These are phyloP conservation scores for Zymoseptoria passerinii DNA, from an alignment of 2,329 filamentous ascomycete genomes.

Conservation along the genomic window DNA sequence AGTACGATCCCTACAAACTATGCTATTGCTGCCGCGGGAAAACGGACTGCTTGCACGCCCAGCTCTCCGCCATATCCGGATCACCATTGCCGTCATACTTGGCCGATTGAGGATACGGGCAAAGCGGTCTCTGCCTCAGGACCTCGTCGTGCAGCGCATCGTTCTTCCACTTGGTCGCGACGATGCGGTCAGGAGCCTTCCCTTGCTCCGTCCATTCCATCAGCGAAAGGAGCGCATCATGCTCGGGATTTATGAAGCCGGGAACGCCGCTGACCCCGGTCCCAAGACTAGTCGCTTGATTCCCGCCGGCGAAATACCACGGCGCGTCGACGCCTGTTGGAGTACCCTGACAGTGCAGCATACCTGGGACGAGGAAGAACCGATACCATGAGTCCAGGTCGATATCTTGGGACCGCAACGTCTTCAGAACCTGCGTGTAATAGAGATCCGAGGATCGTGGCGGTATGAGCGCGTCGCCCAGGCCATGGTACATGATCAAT, in stretches of 20 bases:
- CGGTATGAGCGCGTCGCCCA: slow-evolving; percentile 41
- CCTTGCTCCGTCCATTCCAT: slow-evolving; percentile 35
- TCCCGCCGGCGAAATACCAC: slow-evolving; percentile 39
- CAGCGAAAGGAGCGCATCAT: slow-evolving; percentile 31
- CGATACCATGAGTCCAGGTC: slow-evolving; percentile 35
- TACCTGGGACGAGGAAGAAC: slow-evolving; percentile 39
- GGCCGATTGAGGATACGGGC: slow-evolving; percentile 28
- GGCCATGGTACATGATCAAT: slow-evolving; percentile 36
- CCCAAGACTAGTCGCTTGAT: slow-evolving; percentile 24
- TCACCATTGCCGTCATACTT: slow-evolving; percentile 23
- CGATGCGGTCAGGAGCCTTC: slow-evolving; percentile 29
- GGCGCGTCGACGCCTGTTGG: slow-evolving; percentile 31
- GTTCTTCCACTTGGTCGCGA: slow-evolving; percentile 31
- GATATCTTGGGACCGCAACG: slow-evolving; percentile 29
- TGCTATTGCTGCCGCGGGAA: slow-evolving; percentile 1
- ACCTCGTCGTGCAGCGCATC: slow-evolving; percentile 26
- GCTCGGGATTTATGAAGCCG: slow-evolving; percentile 26
- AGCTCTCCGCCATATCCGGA: slow-evolving; percentile 24
- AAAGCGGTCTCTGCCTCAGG: slow-evolving; percentile 30
- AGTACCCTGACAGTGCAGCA: slow-evolving; percentile 37
- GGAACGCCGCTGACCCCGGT: slow-evolving; percentile 23
- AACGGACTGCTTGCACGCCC: slow-evolving; percentile 20
- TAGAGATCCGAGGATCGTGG: slow-evolving; percentile 45
- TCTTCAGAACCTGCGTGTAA: slow-evolving; percentile 39
- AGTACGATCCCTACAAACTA: background rate